Evolutionary conservation across 2,329 filamentous ascomycete genomes (phyloP), one percentile per base, ranked within the genome.

Genomic region (Diplocarpon rosae): DNA sequence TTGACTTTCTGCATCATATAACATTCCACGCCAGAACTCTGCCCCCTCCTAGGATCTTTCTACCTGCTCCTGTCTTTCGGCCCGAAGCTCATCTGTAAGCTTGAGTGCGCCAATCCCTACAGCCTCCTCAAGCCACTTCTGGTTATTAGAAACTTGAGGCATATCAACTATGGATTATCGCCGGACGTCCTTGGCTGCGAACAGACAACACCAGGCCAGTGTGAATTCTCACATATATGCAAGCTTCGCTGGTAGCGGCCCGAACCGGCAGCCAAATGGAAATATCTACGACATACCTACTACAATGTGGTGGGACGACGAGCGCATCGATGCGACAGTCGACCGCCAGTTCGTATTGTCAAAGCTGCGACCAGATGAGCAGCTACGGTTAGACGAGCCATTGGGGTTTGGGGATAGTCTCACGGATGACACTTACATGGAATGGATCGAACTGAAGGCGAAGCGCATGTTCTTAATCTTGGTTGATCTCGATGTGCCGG

Each of bases 351-450:
- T 80, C 58, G 75, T 87, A 50, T 70, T 73, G 40, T 75, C 75
- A 33, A 75, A 83, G 47, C 69, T 88, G 34, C 68, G 74, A 38
- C 72, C 76, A 33, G 70, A 77, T 49, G 80, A 84, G 62, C 69
- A 77, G 52, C 68, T 72, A 44, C 74, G 74, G 43, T 66, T 89
- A 37, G 73, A 82, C 56, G 67, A 68, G 33, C 76, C 76, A 8
- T 66, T 85, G 37, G 74, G 69, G 11, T 86, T 85, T 60, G 82
- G 82, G 27, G 76, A 76, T 44, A 62, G 76, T 15, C 59, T 76
- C 45, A 86, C 82, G 3, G 78, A 85, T 60, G 75, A 80, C 50
- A 86, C 82, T 1, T 88, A 88, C 60, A 79, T 83, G 68, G 82
- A 87, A 59, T 86, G 83, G 80, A 85, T 88, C 46, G 66, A 83